phyloP scores from a whole-genome alignment of 768 basidiomycete genomes.

The Mycena kentingensis region DNA sequence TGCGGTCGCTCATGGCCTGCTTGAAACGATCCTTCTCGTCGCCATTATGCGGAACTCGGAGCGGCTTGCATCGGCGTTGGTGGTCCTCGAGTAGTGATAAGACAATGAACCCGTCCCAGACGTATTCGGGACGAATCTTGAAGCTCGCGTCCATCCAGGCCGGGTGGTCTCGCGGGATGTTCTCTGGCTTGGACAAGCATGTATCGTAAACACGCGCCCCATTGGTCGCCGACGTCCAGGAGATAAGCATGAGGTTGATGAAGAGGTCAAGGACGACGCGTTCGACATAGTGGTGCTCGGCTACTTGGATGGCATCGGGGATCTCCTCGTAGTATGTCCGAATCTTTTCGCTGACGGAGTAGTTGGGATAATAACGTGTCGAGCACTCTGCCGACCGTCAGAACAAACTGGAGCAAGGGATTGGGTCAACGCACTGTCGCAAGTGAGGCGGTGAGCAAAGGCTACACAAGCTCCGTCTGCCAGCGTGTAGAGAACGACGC shows the following conservation, averaged over 20 bases:
- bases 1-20: constrained; percentile 26
- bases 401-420: not conserved
- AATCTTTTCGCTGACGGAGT: constrained; percentile 16
- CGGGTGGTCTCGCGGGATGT: not conserved
- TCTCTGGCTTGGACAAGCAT: constrained; percentile 9
- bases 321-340: constrained; percentile 28
- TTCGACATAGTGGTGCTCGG: constrained; percentile 32
- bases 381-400: constrained; percentile 21
- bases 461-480: not conserved
- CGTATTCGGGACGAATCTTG: constrained; percentile 20
- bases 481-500: not conserved
- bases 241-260: constrained; percentile 25
- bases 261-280: constrained; percentile 24
- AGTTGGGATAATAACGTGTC: constrained; percentile 32
- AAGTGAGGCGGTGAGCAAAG: not conserved
- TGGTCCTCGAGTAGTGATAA: constrained; percentile 29
- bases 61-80: not conserved
- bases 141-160: constrained; percentile 3
- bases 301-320: constrained; percentile 29
- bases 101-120: constrained; percentile 28
- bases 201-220: constrained; percentile 25
- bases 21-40: constrained; percentile 27
- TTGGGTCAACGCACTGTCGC: not conserved
- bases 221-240: constrained; percentile 29
- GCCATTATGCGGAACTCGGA: constrained; percentile 28